Evolutionary conservation across 192 early-diverging fungal species (phyloP), one percentile per base, ranked within the genome.

Genomic region (Backusella australiensis): DNA sequence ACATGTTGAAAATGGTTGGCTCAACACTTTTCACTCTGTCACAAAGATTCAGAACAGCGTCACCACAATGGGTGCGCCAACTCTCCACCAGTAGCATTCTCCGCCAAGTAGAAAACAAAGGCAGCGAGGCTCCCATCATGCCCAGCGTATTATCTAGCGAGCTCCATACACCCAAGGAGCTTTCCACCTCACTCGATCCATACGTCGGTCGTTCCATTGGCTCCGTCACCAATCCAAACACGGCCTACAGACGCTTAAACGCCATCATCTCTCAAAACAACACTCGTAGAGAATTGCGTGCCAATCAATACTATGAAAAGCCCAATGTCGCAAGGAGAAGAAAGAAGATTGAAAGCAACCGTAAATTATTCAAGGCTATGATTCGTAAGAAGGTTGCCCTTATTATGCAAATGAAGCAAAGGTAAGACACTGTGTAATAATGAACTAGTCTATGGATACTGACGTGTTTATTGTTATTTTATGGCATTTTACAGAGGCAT

Each of bases 241-340:
- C 72, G 44, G 82, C 89, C 39, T 92, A 90, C 53, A 83, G 77
- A 38, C 85, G 86, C 63, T 83, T 92, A 56, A 90, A 87, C 77
- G 72, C 80, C 26, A 89, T 92, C 46, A 75, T 92, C 12, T 75
- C 70, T 42, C 81, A 86, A 38, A 90, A 92, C 74, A 84, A 86
- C 53, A 78, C 90, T 34, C 85, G 89, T n/a, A 77, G 81, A 67
- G 90, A 92, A 76, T 81, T 90, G 17, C 69, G 70, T 15, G 77
- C 83, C 69, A 88, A 87, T 65, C 78, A 77, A 53, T 81, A 87
- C 71, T 92, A 92, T 80, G 91, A 92, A 76, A 92, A 92, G 78
- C 91, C 91, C 1, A 90, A 83, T 65, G 83, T 88, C 34, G 89
- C 85, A 81, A 84, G 91, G 76, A 85, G 87, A 85, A 82, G 91